Evolutionary conservation across 805 yeast genomes (phyloP).

Genomic region (Saturnispora zaruensis): DNA sequence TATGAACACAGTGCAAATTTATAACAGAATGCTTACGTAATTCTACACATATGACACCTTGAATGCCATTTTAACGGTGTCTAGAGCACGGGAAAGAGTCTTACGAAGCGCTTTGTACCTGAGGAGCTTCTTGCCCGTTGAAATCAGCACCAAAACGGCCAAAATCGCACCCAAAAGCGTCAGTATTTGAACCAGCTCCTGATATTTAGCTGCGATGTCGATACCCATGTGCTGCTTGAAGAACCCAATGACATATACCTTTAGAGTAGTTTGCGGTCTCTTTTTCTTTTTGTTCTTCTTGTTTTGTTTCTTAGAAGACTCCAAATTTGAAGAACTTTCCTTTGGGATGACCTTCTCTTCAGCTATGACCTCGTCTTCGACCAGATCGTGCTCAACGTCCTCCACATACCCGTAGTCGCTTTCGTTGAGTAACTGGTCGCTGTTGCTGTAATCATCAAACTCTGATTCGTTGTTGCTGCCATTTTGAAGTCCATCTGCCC

Average conservation of each 20-base stretch:
- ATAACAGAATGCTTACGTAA: neutral
- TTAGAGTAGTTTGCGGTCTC: neutral
- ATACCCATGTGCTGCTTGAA: neutral
- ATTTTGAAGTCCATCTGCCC: constrained; percentile 2
- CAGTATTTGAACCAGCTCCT: neutral
- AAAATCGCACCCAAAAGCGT: constrained; percentile 1
- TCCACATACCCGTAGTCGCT: constrained; percentile 2
- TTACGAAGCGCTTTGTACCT: neutral
- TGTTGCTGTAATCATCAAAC: neutral
- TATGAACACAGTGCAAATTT: neutral
- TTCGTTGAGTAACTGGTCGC: neutral
- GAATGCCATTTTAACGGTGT: constrained; percentile 5
- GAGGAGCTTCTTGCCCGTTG: neutral
- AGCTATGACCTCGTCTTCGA: neutral
- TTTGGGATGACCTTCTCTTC: neutral
- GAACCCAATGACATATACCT: neutral
- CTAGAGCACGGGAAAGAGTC: neutral
- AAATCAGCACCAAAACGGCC: neutral
- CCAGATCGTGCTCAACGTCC: neutral
- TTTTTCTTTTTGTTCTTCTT: neutral
- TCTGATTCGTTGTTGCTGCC: neutral
- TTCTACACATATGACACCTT: constrained; percentile 4
- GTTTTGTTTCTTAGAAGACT: neutral
- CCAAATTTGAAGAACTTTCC: neutral
- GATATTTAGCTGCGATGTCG: neutral